Evolutionary conservation across 371 early-diverging fungal species (phyloP).

Genomic region (Nematocida sp.): DNA sequence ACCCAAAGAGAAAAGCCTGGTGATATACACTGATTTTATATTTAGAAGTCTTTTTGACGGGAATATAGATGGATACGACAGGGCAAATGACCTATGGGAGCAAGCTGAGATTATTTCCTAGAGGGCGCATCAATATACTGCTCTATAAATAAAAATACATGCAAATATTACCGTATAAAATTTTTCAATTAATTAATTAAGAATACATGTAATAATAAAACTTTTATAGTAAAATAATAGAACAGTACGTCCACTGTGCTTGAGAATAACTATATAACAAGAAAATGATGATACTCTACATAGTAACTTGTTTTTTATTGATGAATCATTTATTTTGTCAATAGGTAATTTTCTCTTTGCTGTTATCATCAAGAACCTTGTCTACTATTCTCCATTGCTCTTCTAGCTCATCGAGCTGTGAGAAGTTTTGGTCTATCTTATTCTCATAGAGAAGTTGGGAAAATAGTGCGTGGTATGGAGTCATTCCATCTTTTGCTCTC

Average conservation of each 20-base stretch:
- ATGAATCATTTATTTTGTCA: background rate
- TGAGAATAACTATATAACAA: too few relatives aligned
- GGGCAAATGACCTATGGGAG: conserved; percentile 38
- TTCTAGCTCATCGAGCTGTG: conserved; percentile 24
- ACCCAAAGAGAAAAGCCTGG: background rate
- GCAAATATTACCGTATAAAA: too few relatives aligned
- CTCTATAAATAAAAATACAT: background rate
- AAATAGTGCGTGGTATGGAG: conserved; percentile 45
- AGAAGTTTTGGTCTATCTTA: background rate
- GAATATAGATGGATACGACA: background rate
- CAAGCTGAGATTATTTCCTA: conserved; percentile 37
- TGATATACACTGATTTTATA: background rate
- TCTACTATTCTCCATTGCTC: conserved; percentile 53
- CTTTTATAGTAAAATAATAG: too few relatives aligned
- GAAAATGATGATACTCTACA: too few relatives aligned
- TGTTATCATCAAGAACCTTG: conserved; percentile 11
- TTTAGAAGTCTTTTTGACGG: background rate
- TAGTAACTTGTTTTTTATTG: too few relatives aligned
- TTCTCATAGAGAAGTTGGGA: conserved; percentile 3
- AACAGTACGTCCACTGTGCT: too few relatives aligned
- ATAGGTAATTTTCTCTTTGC: conserved; percentile 1
- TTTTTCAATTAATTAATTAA: too few relatives aligned
- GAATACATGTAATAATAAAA: too few relatives aligned
- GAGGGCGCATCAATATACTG: background rate
- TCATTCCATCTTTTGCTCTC: background rate